Evolutionary conservation across 805 yeast species (phyloP).

Genomic region (Danielozyma ontarioensis): DNA sequence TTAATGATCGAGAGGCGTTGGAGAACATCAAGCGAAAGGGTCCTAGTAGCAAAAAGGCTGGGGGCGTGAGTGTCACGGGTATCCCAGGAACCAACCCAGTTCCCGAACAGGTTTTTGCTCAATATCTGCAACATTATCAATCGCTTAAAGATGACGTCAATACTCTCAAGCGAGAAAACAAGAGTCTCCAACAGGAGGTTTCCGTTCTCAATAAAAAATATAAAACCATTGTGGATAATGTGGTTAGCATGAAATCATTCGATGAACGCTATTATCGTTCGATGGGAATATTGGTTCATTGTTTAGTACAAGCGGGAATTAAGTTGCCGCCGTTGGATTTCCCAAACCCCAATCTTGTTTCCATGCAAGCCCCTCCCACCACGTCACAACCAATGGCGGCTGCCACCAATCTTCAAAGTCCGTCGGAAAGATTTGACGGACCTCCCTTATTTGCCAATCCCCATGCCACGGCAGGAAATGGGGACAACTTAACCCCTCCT

Average conservation of each 20-base stretch:
- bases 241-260: conserved; percentile 50
- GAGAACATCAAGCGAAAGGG: conserved; percentile 86
- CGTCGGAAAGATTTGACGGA: neutral
- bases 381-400: neutral
- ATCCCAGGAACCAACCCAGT: conserved; percentile 1
- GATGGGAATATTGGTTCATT: conserved; percentile 44
- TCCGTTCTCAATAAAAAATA: conserved; percentile 50
- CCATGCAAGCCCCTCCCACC: conserved; percentile 13
- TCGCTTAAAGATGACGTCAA: conserved; percentile 27
- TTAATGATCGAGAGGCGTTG: conserved; percentile 69
- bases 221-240: conserved; percentile 57
- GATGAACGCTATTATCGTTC: conserved; percentile 55
- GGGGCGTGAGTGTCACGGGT: neutral
- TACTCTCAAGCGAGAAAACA: conserved; percentile 27
- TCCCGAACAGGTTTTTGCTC: conserved; percentile 6
- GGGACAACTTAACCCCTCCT: neutral
- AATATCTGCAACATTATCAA: conserved; percentile 8
- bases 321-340: conserved; percentile 61
- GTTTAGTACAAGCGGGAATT: conserved; percentile 55
- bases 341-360: conserved; percentile 35
- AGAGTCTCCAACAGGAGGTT: conserved; percentile 26
- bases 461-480: neutral
- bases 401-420: neutral
- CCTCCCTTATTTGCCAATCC: neutral
- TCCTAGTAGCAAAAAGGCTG: conserved; percentile 47